Conservation (phyloP, 2,329 filamentous ascomycete genomes). For the Monosporascus cannonballus region DNA sequence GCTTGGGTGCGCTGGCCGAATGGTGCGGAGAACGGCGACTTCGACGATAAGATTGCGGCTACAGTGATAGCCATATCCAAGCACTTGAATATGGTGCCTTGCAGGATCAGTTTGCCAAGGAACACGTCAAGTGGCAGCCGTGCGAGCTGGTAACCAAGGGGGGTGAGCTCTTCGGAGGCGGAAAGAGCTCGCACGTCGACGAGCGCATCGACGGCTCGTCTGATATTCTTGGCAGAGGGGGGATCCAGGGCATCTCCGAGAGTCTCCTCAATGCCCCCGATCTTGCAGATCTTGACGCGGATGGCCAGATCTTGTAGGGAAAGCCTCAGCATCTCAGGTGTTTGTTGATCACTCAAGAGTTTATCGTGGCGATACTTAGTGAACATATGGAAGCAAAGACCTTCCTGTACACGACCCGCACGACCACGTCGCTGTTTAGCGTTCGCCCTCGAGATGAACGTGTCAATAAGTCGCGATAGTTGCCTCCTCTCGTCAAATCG, state of each 20-base stretch:
- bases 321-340: constrained; percentile 89
- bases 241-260: constrained; percentile 83
- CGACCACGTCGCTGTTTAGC: constrained; percentile 91
- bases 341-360: constrained; percentile 84
- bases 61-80: constrained; percentile 88
- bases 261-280: constrained; percentile 88
- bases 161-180: constrained; percentile 72
- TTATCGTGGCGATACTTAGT: constrained; percentile 84
- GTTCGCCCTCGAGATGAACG: constrained; percentile 92
- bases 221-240: constrained; percentile 86
- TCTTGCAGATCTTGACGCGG: constrained; percentile 93
- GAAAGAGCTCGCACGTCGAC: constrained; percentile 91
- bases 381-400: constrained; percentile 92
- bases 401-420: constrained; percentile 91
- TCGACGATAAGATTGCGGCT: constrained; percentile 88
- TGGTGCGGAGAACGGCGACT: constrained; percentile 85
- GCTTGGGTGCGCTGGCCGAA: constrained; percentile 80
- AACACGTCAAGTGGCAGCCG: constrained; percentile 90
- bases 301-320: constrained; percentile 94
- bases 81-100: constrained; percentile 82
- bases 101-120: constrained; percentile 84
- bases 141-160: constrained; percentile 79
- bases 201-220: constrained; percentile 84
- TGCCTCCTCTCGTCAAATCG: constrained; percentile 90
- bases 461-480: constrained; percentile 83